Evolutionary conservation across 441 rosid species (phyloP), one percentile per base, ranked within the genome.

Genomic region (Adansonia rubrostipa): DNA sequence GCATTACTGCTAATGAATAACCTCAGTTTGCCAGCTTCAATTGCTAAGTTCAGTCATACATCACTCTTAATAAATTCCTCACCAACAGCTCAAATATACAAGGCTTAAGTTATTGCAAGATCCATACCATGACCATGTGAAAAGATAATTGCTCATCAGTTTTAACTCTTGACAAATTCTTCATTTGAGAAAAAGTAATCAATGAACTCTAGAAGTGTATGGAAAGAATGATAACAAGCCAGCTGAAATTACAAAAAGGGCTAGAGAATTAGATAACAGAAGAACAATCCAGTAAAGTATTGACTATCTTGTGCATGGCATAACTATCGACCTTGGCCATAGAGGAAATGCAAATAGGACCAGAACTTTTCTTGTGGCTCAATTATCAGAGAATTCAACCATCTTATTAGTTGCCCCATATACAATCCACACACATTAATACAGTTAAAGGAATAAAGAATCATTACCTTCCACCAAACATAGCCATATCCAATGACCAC

Each of bases 381-480:
- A 36, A 54, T 17, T 36, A 36, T 56, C 75, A 54, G n/a, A 71
- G 62, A 54, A 72, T 54, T 72, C 48, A 72, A 72, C 10, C n/a
- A 36, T 17, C 50, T 36, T 54, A 54, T 33, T 71, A 9, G 36
- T 72, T 71, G 48, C 15, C 17, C 28, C 3, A 28, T 17, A 9
- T n/a, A 33, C 8, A 53, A 71, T 24, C 62, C 9, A 64, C 72
- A 50, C 47, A 50, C 1, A 76, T 9, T 0, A 14, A 63, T 50
- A 44, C 14, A 11, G 75, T 40, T 36, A 40, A 22, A n/a, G 22
- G 54, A 76, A 63, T 10, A 64, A 17, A 57, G 65, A n/a, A 80
- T 24, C 50, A 71, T 80, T 89, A 94, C 99, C 98, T 94, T 96
- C 98, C 98, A 94, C 99, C 99, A 90, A 60, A 91, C 88, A 83